These are phyloP conservation scores for Carallia pectinifolia DNA, from an alignment of 345 rosid species.

Conservation along the genomic window DNA sequence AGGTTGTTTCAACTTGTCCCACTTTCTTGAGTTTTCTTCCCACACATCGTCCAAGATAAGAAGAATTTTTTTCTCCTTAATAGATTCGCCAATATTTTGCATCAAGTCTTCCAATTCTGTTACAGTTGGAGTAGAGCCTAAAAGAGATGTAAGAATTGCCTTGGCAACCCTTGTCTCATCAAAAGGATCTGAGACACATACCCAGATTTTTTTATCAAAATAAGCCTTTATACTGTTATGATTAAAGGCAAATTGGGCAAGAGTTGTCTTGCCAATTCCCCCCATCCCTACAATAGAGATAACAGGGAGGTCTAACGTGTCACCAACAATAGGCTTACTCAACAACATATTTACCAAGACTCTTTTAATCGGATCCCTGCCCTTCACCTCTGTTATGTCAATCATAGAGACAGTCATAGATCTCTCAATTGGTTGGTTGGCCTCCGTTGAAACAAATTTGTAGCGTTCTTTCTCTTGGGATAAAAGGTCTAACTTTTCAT, in stretches of 20 bases:
- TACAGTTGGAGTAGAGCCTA: fast-evolving
- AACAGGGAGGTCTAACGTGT: too few relatives aligned
- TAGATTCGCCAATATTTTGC: fast-evolving
- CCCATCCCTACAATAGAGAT: too few relatives aligned
- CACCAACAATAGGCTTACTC: too few relatives aligned
- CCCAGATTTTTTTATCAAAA: slow-evolving; percentile 13
- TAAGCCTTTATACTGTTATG: neutral
- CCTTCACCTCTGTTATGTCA: too few relatives aligned
- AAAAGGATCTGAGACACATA: slow-evolving; percentile 18
- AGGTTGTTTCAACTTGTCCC: neutral
- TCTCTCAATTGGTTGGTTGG: too few relatives aligned
- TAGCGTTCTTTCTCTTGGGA: too few relatives aligned
- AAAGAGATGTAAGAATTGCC: slow-evolving; percentile 4
- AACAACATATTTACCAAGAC: too few relatives aligned
- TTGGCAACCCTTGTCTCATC: neutral
- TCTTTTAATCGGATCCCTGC: too few relatives aligned
- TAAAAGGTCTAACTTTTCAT: too few relatives aligned
- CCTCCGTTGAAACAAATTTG: too few relatives aligned
- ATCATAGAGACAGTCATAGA: too few relatives aligned
- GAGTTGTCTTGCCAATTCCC: too few relatives aligned
- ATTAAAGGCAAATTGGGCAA: neutral
- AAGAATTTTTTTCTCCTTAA: neutral
- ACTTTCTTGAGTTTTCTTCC: slow-evolving; percentile 1
- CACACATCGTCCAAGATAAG: slow-evolving; percentile 16
- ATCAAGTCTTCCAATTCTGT: neutral